Evolutionary conservation across 2,329 filamentous ascomycete species (phyloP), one percentile per base, ranked within the genome.

Genomic region (Thielaviopsis cerberus): DNA sequence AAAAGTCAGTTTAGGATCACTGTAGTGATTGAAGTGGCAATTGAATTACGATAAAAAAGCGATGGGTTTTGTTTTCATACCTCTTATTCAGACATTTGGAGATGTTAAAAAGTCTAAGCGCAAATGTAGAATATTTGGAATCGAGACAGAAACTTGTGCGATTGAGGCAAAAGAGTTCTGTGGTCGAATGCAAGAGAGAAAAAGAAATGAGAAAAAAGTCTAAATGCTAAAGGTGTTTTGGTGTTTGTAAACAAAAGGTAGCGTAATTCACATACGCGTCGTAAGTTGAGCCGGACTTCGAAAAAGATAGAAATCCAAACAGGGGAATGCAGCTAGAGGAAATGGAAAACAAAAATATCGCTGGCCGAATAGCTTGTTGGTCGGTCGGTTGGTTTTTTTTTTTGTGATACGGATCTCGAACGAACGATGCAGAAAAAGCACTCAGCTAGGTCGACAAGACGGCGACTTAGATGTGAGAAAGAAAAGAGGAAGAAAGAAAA

Each of bases 21-120:
- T 17, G 34, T 2, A n/a, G n/a, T 41, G 10, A 24, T 27, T 20
- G 25, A 34, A 2, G 54, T 10, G 13, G 15, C 10, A n/a, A 24
- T 20, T 26, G 5, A 45, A 24, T 5, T 50, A 13, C 10, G 7
- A 23, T 51, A 23, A n/a, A 26, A 22, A 4, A 27, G 24, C 3
- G 11, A n/a, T 27, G 23, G 23, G 27, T 22, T 5, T 34, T 41
- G 13, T 2, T 22, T 37, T 17, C 56, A 20, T 58, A 61, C 59
- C 59, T 61, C 56, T 58, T 61, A 58, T 52, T 58, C 53, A 53
- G 50, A 58, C 59, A 61, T 61, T n/a, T 56, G 57, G 48, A 13
- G 54, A 51, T 50, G 54, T 51, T 51, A 34, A 50, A 30, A 56
- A 51, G 48, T 50, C 26, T 26, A 30, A 27, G 41, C 22, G 41